phyloP scores from a whole-genome alignment of 257 asterid species.

The Linderniella brevidens region DNA sequence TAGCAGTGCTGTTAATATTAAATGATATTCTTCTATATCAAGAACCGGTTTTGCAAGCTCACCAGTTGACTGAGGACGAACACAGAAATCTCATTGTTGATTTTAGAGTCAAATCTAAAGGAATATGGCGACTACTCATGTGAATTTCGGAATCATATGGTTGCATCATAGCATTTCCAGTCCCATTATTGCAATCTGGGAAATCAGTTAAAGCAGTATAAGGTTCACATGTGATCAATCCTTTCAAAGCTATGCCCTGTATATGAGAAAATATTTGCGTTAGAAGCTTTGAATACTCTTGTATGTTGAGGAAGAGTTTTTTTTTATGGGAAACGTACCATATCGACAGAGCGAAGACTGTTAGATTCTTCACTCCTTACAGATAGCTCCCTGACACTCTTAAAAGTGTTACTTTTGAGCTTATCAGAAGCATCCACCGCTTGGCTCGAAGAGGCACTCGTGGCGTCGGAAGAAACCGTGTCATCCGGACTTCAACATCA shows the following conservation, averaged over 20 bases:
- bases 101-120: conserved; percentile 81
- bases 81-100: conserved; percentile 48
- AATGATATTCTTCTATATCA: conserved; percentile 4
- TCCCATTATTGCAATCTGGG: conserved; percentile 21
- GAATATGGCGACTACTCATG: conserved; percentile 45
- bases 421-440: conserved; percentile 19
- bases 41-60: conserved; percentile 14
- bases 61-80: conserved; percentile 76
- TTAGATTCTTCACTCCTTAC: conserved; percentile 32
- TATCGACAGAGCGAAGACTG: conserved; percentile 40
- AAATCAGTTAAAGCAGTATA: conserved; percentile 24
- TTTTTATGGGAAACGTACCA: conserved; percentile 32
- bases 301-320: conserved; percentile 7
- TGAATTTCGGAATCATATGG: conserved; percentile 32
- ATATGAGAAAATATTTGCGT: conserved; percentile 9
- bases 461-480: conserved; percentile 25
- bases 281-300: conserved; percentile 11
- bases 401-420: conserved; percentile 29
- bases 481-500: conserved; percentile 23
- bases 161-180: conserved; percentile 16
- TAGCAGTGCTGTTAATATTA: too few species aligned
- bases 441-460: conserved; percentile 18
- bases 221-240: conserved; percentile 47
- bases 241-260: conserved; percentile 76
- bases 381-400: conserved; percentile 49